Evolutionary conservation across 1,139 yeast species (phyloP), one percentile per base, ranked within the genome.

Genomic region (Candida gigantensis): DNA sequence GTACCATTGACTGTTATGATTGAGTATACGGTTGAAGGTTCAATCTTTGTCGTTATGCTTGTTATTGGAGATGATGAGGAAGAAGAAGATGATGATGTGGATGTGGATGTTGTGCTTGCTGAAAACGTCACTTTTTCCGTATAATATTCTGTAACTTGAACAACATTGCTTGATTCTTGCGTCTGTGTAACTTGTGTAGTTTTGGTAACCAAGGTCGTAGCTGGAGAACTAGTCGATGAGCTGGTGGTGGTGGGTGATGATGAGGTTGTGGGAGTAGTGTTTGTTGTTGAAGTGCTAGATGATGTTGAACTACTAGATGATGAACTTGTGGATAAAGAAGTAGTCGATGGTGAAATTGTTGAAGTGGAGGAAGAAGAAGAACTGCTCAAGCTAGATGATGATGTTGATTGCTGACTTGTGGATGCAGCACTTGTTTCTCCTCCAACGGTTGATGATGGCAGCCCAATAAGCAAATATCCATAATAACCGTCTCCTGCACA

Each of bases 391-490:
- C 40, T 28, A 13, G 41, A 6, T 5, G 49, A 24, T 18, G 36
- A n/a, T n/a, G 19, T 18, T 29, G 12, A 14, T 28, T 12, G 33
- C 20, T 7, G 26, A 7, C 7, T 13, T 12, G 35, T 13, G 15
- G 36, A 12, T 5, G 28, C 12, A 3, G 36, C 10, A 14, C 11
- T 18, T 32, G 12, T 20, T n/a, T 20, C 23, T 11, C 13, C 30
- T 5, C 53, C 50, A 13, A 46, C 44, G 3, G 57, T 51, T 1
- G 53, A 46, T 28, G 51, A 44, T 5, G 62, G 61, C 19, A 43
- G 41, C 3, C 58, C 52, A n/a, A 65, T 45, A 10, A 65, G 43
- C 24, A 70, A 44, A 46, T 68, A 68, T 11, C 72, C 72, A 51
- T 43, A 61, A 47, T 53, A 54, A 7, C 66, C 68, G 37, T 42